phyloP scores from a whole-genome alignment of 805 yeast genomes.

The Candida easanensis region DNA sequence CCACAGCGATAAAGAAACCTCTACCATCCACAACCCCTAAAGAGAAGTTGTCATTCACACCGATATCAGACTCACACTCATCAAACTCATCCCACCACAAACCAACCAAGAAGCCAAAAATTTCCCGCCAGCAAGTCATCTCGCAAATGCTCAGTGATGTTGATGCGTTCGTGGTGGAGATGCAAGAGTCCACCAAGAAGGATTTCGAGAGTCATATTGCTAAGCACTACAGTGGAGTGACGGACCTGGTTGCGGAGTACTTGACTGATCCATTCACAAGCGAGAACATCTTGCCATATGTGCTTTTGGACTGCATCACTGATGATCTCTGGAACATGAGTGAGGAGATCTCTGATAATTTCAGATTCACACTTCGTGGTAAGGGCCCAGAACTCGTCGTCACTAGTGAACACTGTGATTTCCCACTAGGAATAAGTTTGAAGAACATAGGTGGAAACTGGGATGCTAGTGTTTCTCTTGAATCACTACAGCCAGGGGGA shows the following conservation, averaged over 20 bases:
- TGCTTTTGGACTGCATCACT: constrained; percentile 8
- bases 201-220: not conserved
- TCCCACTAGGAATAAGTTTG: not conserved
- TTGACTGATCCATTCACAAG: constrained; percentile 1
- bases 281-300: constrained; percentile 5
- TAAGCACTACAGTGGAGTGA: not conserved
- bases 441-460: constrained; percentile 1
- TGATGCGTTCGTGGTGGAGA: not conserved
- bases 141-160: not conserved
- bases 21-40: too few species aligned
- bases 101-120: too few species aligned
- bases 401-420: not conserved
- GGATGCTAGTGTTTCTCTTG: not conserved
- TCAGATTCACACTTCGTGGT: constrained; percentile 5
- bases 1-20: too few species aligned
- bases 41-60: too few species aligned
- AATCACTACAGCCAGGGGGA: not conserved
- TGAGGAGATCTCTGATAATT: not conserved
- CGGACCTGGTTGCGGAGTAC: not conserved
- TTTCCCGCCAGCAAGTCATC: too few species aligned
- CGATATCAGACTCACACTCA: too few species aligned
- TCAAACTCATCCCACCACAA: too few species aligned
- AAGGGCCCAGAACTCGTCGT: constrained; percentile 3
- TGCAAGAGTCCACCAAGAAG: not conserved
- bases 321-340: constrained; percentile 8